Evolutionary conservation across 345 rosid genomes (phyloP).

Genomic region (Raphanus sativus): DNA sequence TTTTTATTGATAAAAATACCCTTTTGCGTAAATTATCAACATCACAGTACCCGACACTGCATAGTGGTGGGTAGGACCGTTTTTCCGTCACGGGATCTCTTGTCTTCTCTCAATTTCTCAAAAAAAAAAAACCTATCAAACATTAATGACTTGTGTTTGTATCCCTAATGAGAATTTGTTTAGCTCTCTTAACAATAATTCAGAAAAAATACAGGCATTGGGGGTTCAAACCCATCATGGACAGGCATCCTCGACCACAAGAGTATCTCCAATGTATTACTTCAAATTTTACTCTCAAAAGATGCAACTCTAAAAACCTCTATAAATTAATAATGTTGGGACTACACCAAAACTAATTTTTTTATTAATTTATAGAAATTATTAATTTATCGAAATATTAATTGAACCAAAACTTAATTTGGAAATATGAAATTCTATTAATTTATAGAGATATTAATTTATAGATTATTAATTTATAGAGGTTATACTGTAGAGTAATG

Average conservation of each 20-base stretch:
- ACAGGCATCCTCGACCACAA: not conserved
- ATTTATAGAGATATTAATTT: no score
- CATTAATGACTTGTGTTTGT: not conserved
- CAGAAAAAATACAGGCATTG: not conserved
- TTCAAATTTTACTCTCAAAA: no score
- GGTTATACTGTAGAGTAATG: no score
- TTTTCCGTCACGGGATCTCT: conserved; percentile 8
- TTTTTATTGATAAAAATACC: not conserved
- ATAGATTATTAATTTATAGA: no score
- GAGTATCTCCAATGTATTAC: no score
- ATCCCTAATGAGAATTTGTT: not conserved
- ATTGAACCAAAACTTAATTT: no score
- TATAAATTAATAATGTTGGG: no score
- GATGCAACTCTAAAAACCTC: no score
- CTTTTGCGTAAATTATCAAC: not conserved
- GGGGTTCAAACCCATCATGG: not conserved
- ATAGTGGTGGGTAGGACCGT: conserved; percentile 20
- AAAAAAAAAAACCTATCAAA: not conserved
- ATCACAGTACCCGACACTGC: conserved; percentile 14
- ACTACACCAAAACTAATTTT: no score
- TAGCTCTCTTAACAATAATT: not conserved
- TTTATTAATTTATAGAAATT: no score
- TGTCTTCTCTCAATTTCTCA: conserved; percentile 9
- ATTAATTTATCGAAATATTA: no score
- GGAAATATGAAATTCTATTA: no score